Conservation (phyloP, 1,139 yeast genomes). For the Ogataea hybrid region DNA sequence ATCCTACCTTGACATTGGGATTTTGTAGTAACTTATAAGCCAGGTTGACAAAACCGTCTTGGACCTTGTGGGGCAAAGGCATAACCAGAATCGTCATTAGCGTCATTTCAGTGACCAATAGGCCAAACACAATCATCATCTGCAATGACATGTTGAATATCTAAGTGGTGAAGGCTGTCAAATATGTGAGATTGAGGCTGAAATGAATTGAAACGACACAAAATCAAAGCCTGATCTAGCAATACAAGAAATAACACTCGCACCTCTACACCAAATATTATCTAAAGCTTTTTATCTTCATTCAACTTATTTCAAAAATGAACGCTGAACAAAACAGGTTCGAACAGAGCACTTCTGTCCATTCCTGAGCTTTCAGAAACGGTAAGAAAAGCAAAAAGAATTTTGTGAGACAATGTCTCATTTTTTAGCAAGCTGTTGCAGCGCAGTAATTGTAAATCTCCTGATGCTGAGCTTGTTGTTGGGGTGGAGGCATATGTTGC, state of each 20-base stretch:
- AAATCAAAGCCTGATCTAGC: not conserved
- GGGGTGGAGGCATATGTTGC: slow-evolving; percentile 9
- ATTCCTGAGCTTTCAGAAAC: not conserved
- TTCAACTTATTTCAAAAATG: slow-evolving; percentile 1
- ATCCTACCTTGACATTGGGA: slow-evolving; percentile 49
- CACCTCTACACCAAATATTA: slow-evolving; percentile 2
- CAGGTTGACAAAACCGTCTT: slow-evolving; percentile 43
- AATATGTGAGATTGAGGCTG: not conserved
- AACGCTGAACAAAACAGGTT: slow-evolving; percentile 1
- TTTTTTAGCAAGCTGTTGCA: slow-evolving; percentile 23
- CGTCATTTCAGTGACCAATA: slow-evolving; percentile 52
- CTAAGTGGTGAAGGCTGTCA: not conserved
- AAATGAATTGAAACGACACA: not conserved
- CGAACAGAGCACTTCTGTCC: slow-evolving; percentile 6
- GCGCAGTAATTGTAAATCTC: slow-evolving; percentile 19
- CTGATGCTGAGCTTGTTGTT: slow-evolving; percentile 14
- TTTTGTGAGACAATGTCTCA: not conserved
- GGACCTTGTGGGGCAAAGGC: slow-evolving; percentile 60
- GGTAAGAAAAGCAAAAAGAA: slow-evolving; percentile 2
- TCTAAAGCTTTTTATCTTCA: not conserved
- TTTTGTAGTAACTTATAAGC: slow-evolving; percentile 37
- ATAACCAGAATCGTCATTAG: slow-evolving; percentile 50
- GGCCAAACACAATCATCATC: slow-evolving; percentile 27
- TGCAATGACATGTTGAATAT: slow-evolving; percentile 27
- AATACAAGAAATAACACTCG: not conserved